Conservation (phyloP, 2,329 filamentous ascomycete species). For the Pseudopithomyces chartarum region DNA sequence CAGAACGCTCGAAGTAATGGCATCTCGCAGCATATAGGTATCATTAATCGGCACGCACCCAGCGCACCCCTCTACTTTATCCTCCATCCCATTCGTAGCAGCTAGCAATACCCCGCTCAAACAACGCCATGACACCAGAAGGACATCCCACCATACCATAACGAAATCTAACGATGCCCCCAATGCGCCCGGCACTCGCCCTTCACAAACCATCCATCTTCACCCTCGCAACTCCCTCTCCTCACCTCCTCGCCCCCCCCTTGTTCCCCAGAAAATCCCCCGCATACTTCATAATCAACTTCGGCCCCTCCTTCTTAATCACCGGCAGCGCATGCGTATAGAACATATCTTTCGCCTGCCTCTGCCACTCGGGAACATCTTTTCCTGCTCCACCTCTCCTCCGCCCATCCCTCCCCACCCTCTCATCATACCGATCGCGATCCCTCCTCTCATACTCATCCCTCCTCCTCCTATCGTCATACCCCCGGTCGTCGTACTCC, state of each 20-base stretch:
- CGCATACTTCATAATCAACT: slow-evolving; percentile 22
- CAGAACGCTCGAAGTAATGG: too few species aligned
- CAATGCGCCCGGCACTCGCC: too few species aligned
- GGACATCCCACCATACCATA: too few species aligned
- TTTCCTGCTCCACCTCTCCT: not conserved
- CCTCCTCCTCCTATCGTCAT: not conserved
- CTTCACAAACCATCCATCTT: too few species aligned
- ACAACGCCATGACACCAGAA: too few species aligned
- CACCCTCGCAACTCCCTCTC: too few species aligned
- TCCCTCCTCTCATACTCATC: not conserved
- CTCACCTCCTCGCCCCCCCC: not conserved
- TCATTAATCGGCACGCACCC: too few species aligned
- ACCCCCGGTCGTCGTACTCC: slow-evolving; percentile 1
- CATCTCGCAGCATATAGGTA: too few species aligned
- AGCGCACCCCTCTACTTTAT: too few species aligned
- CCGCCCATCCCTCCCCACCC: not conserved
- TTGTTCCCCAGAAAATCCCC: slow-evolving; percentile 18
- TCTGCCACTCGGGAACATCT: slow-evolving; percentile 22
- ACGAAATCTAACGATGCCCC: too few species aligned
- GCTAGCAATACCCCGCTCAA: too few species aligned
- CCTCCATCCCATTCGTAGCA: too few species aligned
- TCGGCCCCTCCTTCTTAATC: slow-evolving; percentile 26
- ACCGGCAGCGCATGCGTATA: slow-evolving; percentile 24
- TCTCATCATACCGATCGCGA: slow-evolving; percentile 3
- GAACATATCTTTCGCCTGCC: slow-evolving; percentile 25